These are phyloP conservation scores for Cucurbita ficifolia DNA, from an alignment of 306 rosid genomes.

Conservation along the genomic window DNA sequence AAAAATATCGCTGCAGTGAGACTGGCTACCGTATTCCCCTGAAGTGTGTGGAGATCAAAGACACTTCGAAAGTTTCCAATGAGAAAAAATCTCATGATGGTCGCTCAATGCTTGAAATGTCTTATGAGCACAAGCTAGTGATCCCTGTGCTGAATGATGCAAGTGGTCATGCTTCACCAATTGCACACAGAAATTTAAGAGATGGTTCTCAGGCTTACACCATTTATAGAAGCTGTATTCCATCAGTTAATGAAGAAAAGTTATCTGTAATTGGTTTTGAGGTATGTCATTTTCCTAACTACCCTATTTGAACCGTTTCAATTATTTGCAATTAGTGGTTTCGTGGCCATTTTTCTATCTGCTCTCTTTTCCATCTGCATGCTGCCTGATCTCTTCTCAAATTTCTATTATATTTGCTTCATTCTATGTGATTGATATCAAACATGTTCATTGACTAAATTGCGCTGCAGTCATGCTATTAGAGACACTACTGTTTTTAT, in stretches of 20 bases:
- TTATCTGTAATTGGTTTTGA: constrained; percentile 63
- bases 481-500: not conserved
- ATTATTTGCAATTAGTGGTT: not conserved
- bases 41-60: constrained; percentile 59
- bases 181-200: constrained; percentile 30
- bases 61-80: constrained; percentile 15
- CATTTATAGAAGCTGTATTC: constrained; percentile 77
- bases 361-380: not conserved
- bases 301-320: not conserved
- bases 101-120: constrained; percentile 33
- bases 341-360: not conserved
- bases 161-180: constrained; percentile 13
- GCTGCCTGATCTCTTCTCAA: not conserved
- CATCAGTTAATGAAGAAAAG: constrained; percentile 59
- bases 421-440: not conserved
- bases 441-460: not conserved
- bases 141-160: constrained; percentile 8
- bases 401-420: not conserved
- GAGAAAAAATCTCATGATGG: constrained; percentile 17
- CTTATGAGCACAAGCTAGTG: constrained; percentile 12
- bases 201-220: constrained; percentile 49
- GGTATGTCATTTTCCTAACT: constrained; percentile 23
- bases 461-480: not conserved
- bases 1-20: constrained; percentile 76
- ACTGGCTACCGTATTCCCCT: constrained; percentile 88